Base-by-base conservation (phyloP, 2,329 filamentous ascomycete genomes). In the Raffaelea deltoideospora region DNA sequence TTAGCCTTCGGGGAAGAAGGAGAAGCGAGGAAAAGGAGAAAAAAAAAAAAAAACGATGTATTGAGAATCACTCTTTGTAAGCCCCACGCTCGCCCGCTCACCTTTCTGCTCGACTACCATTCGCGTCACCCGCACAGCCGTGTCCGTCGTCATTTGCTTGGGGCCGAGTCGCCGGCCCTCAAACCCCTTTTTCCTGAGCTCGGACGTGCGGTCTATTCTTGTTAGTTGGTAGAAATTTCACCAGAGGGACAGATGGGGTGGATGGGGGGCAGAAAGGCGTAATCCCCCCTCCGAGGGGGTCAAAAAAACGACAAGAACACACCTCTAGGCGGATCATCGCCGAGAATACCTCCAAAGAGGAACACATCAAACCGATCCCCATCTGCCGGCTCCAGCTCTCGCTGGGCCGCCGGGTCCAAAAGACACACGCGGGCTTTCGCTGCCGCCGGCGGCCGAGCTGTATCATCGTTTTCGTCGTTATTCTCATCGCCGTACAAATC, bases 81-180 rank as follows among this genome's bases (percentile, higher is more conserved):
- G 13, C 29, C 33, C 18, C 15, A 4, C 20, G n/a, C 10, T 22
- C 10, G 15, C 5, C 33, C 17, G 17, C 70, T 45, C 58, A 92
- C 87, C 71, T 62, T 80, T 80, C 45, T 87, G 74, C 51, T 93
- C 81, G 10, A 87, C 76, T 6, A 96, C 81, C 48, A 92, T 79
- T 45, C 90, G 74, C 23, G 90, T 96, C 31, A 95, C 88, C 46
- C 90, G 72, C 35, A 95, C 90, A 5, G 90, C 90, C 17, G 90
- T 98, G 55, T 98, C 90, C 5, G 90, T 98, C 3, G 90, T 96
- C 88, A 98, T 95, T 59, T 98, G 90, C 48, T 87, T 79, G 8
- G 88, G 84, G 1, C 90, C 90, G 22, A 98, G 66, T 40, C 90
- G 72, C 37, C 90, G 76, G 40, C 88, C 86, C 40, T 78, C 67